Conservation (phyloP, 176 grass and related monocot genomes). For the Oryza meyeriana region DNA sequence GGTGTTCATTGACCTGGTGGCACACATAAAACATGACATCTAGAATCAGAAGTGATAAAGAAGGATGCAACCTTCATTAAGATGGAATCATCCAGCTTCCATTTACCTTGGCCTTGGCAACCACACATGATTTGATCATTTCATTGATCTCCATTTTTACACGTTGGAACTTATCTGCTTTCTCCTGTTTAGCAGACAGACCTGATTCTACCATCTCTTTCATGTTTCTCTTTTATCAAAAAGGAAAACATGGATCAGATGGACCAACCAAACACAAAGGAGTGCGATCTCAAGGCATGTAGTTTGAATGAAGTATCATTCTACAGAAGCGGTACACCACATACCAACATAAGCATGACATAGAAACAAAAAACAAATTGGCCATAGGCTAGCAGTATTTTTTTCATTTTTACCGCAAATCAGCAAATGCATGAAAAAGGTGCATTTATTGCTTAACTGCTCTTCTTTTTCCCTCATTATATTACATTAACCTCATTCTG, state of each 20-base stretch:
- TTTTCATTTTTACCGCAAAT: conserved; percentile 3
- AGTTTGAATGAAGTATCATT: conserved; percentile 18
- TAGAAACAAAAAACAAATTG: conserved; percentile 24
- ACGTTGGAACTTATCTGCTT: conserved; percentile 76
- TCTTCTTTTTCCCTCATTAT: neutral
- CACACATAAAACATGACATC: conserved; percentile 26
- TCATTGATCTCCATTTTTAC: conserved; percentile 87
- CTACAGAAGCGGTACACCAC: conserved; percentile 16
- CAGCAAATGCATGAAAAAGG: conserved; percentile 14
- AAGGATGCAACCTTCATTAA: conserved; percentile 15
- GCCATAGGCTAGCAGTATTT: neutral
- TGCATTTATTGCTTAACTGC: conserved; percentile 1
- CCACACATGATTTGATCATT: conserved; percentile 74
- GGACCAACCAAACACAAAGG: conserved; percentile 5
- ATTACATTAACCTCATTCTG: neutral
- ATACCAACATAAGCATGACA: conserved; percentile 26
- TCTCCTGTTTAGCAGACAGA: conserved; percentile 89
- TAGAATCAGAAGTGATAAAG: conserved; percentile 25
- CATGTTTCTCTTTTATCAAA: conserved; percentile 79
- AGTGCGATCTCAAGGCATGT: neutral
- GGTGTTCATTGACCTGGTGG: conserved; percentile 45
- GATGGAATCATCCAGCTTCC: neutral
- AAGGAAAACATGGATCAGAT: conserved; percentile 20
- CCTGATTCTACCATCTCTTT: conserved; percentile 96
- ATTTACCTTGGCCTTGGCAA: conserved; percentile 68